Evolutionary conservation across 805 yeast genomes (phyloP), one percentile per base, ranked within the genome.

Genomic region (Nakazawaea laoshanensis): DNA sequence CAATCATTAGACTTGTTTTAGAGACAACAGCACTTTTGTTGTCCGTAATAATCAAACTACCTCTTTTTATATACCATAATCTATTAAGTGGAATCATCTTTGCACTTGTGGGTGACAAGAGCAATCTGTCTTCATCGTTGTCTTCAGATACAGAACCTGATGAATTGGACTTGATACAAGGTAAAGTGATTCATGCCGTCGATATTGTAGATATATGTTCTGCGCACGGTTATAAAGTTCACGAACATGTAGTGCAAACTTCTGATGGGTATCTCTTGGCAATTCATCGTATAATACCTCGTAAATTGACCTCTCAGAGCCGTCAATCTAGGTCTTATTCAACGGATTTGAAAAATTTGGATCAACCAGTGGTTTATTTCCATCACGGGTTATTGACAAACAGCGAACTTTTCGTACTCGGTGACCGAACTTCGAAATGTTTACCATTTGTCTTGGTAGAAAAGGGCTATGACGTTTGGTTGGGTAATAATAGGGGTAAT

Each of bases 361-460:
- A 29, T 46, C 61, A 10, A 49, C 53, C 31, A 33, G 78, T 80
- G 2, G 82, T 83, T 0, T 89, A 83, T 50, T 67, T 89, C 34
- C 97, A 89, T 51, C 97, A 89, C 49, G 97, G 97, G 1, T 61
- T 89, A 32, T 63, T 89, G 39, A 88, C 87, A 92, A 78, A 77
- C 52, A 76, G 88, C 28, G 97, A 92, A 48, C 64, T 83, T 53
- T 76, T 49, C 67, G 74, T 50, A 37, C 61, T 37, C 54, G 67
- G 38, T 63, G 68, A 39, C 39, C 56, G 42, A 2, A 42, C 38
- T 4, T 34, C 44, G 8, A 61, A 65, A 29, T 74, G 77, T 41
- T 56, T 92, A 30, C 96, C 97, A 0, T 80, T 83, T 50, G 59
- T 74, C 3, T 63, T 89, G 21, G 77, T 77, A 39, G 86, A 87